Base-by-base conservation (phyloP, 2,329 filamentous ascomycete genomes). In the Xylaria sp. region DNA sequence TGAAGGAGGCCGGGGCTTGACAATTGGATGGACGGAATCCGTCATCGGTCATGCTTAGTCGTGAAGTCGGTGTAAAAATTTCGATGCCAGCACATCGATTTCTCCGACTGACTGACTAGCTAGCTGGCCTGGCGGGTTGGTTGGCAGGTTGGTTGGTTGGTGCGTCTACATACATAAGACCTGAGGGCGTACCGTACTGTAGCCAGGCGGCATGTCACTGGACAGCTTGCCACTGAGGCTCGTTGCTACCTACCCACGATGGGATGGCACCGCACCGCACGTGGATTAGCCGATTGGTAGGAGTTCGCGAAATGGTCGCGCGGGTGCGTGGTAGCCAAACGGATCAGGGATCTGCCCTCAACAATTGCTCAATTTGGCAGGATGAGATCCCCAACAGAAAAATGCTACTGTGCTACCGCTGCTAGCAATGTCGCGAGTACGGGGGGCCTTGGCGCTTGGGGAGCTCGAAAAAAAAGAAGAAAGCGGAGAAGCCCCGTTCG, bases 311-410 rank as follows among this genome's bases (percentile, higher is more conserved):
- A 48, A 38, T 29, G 45, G 22, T 18, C 19, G 26, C 24, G 40
- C 34, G 18, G 11, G 6, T 24, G 39, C 26, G 45, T n/a, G n/a
- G n/a, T n/a, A n/a, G 47, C 46, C 40, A 44, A 49, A 24, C 42
- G 54, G 17, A 41, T 49, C 54, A 60, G 40, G 55, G 58, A 60
- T 60, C 55, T 58, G 22, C 42, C 44, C 58, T 60, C 58, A 60
- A 60, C 58, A 60, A 60, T 60, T 60, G 58, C 58, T 58, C 29
- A 53, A 42, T 50, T 55, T 53, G 44, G 54, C 53, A 60, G 47
- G 55, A 58, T 49, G 45, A 58, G 50, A 60, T 60, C 55, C 58
- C 58, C 58, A 60, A 60, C 58, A 60, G 52, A 58, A 60, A 60
- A 60, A 50, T 49, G 9, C 5, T 13, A 50, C 49, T 48, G 46